phyloP scores from a whole-genome alignment of 2,329 filamentous ascomycete genomes.

The Exophiala mesophila region DNA sequence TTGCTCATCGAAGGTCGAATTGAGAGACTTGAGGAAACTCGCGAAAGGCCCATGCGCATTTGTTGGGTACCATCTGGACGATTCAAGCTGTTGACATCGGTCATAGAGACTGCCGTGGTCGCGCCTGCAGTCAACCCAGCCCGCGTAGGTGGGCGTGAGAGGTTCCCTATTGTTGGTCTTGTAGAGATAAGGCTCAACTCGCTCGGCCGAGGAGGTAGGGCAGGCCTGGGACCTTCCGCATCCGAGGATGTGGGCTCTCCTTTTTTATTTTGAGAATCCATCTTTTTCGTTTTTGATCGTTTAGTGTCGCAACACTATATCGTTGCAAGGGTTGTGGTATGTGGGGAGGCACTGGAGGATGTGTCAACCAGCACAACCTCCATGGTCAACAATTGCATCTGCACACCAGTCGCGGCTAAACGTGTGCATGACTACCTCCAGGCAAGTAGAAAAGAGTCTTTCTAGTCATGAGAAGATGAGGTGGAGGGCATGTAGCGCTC shows the following conservation, averaged over 20 bases:
- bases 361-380: too few species aligned
- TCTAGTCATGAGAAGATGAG: too few species aligned
- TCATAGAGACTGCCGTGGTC: constrained; percentile 77
- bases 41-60: constrained; percentile 49
- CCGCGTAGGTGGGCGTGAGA: constrained; percentile 32
- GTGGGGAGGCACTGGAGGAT: too few species aligned
- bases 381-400: too few species aligned
- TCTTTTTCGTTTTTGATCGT: too few species aligned
- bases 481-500: too few species aligned
- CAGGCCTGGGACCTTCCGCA: constrained; percentile 37
- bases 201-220: constrained; percentile 44
- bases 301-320: too few species aligned
- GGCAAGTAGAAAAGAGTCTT: too few species aligned
- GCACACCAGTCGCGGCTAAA: too few species aligned
- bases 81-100: constrained; percentile 73
- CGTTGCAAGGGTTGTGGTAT: too few species aligned
- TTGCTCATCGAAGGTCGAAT: constrained; percentile 38
- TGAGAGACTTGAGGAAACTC: constrained; percentile 28
- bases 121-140: constrained; percentile 55
- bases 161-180: constrained; percentile 17
- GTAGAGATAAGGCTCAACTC: constrained; percentile 29
- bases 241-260: background rate
- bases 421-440: too few species aligned
- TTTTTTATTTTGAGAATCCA: background rate
- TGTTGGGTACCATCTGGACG: constrained; percentile 66